phyloP scores from a whole-genome alignment of 768 basidiomycete species.

The Lentinula sp. region DNA sequence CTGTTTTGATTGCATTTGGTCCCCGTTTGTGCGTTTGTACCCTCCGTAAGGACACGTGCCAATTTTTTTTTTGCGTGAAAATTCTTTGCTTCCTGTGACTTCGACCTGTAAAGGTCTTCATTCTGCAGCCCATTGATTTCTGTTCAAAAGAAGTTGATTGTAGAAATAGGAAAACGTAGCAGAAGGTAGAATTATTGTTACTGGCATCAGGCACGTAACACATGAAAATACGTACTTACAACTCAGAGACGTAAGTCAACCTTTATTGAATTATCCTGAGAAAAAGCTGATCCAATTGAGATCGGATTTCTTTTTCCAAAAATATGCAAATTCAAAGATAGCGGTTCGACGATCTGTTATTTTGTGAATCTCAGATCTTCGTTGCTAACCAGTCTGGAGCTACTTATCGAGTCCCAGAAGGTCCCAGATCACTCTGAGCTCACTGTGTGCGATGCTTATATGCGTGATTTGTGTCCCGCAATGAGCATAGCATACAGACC shows the following conservation, averaged over 20 bases:
- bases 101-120: too few species aligned
- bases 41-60: neutral
- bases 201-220: neutral
- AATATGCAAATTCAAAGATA: neutral
- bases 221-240: neutral
- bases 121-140: neutral
- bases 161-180: too few species aligned
- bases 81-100: too few species aligned
- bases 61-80: neutral
- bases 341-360: constrained; percentile 1
- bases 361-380: constrained; percentile 3
- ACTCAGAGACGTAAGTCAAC: neutral
- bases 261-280: neutral
- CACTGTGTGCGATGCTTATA: too few species aligned
- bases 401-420: too few species aligned
- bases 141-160: neutral
- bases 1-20: neutral
- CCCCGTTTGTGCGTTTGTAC: neutral
- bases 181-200: neutral
- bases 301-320: neutral
- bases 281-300: neutral
- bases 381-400: neutral
- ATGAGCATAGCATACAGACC: too few species aligned
- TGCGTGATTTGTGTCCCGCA: too few species aligned
- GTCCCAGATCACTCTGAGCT: too few species aligned